These are phyloP conservation scores for Pterocarpus macrocarpus DNA, from an alignment of 306 rosid species.

Conservation along the genomic window DNA sequence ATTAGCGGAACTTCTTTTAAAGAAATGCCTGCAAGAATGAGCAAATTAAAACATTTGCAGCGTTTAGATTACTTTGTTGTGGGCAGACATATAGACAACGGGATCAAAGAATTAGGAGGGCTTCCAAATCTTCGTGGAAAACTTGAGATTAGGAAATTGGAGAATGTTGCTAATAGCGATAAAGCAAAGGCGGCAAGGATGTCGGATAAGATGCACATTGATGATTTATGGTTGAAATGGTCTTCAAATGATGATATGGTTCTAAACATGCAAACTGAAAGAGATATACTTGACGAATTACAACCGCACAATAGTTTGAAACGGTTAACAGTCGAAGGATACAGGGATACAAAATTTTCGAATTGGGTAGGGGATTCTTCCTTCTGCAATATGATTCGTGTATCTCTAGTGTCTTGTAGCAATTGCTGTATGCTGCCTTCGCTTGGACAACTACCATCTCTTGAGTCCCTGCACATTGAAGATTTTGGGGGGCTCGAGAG, in stretches of 20 bases:
- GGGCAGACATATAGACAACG: not conserved
- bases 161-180: not conserved
- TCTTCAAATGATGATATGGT: not conserved
- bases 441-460: slow-evolving; percentile 29
- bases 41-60: not conserved
- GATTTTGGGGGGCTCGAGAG: not conserved
- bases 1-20: rapidly evolving
- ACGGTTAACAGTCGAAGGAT: rapidly evolving
- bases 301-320: not conserved
- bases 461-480: not conserved
- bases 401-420: rapidly evolving
- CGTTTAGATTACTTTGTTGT: not conserved
- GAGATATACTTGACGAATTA: slow-evolving; percentile 4
- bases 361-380: slow-evolving; percentile 28
- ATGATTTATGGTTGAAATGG: rapidly evolving
- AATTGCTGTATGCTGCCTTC: slow-evolving; percentile 34
- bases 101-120: slow-evolving; percentile 16
- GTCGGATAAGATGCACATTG: not conserved
- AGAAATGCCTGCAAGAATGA: slow-evolving; percentile 7
- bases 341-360: not conserved
- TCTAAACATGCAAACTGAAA: not conserved
- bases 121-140: not conserved
- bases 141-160: not conserved
- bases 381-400: not conserved
- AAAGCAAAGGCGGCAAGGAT: slow-evolving; percentile 19